Evolutionary conservation across 2,329 filamentous ascomycete genomes (phyloP).

Genomic region (Dichotomopilus funicola): DNA sequence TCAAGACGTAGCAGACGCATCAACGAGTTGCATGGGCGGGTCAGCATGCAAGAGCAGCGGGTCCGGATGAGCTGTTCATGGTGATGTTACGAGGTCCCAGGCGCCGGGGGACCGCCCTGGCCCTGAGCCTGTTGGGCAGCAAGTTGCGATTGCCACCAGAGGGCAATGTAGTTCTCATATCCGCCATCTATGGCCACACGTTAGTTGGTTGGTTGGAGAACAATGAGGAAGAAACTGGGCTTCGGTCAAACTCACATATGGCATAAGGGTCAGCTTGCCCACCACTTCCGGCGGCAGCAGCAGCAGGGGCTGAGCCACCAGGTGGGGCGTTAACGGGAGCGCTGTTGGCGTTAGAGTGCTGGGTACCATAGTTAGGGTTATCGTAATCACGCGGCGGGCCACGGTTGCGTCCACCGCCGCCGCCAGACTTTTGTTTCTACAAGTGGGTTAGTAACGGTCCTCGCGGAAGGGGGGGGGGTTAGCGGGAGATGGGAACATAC

Average conservation of each 20-base stretch:
- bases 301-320: slow-evolving; percentile 29
- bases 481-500: slow-evolving; percentile 44
- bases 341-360: slow-evolving; percentile 39
- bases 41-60: slow-evolving; percentile 24
- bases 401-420: slow-evolving; percentile 39
- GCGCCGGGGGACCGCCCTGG: slow-evolving; percentile 20
- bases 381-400: slow-evolving; percentile 47
- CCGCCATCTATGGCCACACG: slow-evolving; percentile 58
- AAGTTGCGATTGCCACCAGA: slow-evolving; percentile 68
- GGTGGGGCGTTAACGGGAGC: slow-evolving; percentile 37
- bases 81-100: slow-evolving; percentile 23
- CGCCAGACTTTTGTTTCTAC: slow-evolving; percentile 48
- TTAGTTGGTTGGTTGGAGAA: slow-evolving; percentile 9
- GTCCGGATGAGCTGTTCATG: slow-evolving; percentile 12
- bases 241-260: slow-evolving; percentile 49
- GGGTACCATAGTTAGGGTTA: slow-evolving; percentile 43
- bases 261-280: slow-evolving; percentile 62
- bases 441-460: background rate
- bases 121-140: slow-evolving; percentile 28
- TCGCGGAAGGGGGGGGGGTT: background rate
- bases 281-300: slow-evolving; percentile 36
- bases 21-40: slow-evolving; percentile 19
- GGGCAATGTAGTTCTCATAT: slow-evolving; percentile 70
- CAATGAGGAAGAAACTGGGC: background rate
- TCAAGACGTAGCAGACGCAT: slow-evolving; percentile 22